Conservation (phyloP, 306 rosid species). For the Pyrus communis region DNA sequence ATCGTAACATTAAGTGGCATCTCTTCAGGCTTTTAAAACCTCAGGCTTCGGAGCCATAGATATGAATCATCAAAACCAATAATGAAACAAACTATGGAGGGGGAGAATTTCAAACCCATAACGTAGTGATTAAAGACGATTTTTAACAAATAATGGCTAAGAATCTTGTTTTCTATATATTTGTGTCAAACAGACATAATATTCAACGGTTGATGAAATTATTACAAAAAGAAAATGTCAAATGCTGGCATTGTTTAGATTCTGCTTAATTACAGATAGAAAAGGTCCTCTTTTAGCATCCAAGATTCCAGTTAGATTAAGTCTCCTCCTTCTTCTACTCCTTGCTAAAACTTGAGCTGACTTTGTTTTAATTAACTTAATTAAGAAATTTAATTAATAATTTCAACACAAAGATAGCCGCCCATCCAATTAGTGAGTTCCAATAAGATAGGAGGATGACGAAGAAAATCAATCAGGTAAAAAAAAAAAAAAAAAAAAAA, state of each 20-base stretch:
- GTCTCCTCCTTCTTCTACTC: not conserved
- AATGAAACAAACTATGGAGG: too few species aligned
- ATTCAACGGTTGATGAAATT: not conserved
- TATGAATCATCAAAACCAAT: too few species aligned
- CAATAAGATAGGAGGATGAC: not conserved
- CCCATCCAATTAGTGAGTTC: not conserved
- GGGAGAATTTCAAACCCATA: too few species aligned
- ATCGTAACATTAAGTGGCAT: too few species aligned
- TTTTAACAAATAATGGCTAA: not conserved
- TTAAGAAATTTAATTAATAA: not conserved
- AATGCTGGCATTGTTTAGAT: not conserved
- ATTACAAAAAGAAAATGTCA: not conserved
- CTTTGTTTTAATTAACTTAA: not conserved
- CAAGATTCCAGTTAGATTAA: slow-evolving; percentile 7
- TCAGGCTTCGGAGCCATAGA: too few species aligned
- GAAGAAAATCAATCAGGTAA: not conserved
- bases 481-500: not conserved
- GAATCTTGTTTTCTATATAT: not conserved
- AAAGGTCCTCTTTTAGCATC: not conserved
- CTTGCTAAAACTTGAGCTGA: not conserved
- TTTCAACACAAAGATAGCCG: not conserved
- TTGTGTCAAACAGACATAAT: not conserved
- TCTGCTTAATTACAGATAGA: not conserved
- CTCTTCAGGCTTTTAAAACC: too few species aligned
- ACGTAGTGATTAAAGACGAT: too few species aligned